phyloP scores from a whole-genome alignment of 352 stramenopile genomes.

The Phytopythium chamaehyphon region DNA sequence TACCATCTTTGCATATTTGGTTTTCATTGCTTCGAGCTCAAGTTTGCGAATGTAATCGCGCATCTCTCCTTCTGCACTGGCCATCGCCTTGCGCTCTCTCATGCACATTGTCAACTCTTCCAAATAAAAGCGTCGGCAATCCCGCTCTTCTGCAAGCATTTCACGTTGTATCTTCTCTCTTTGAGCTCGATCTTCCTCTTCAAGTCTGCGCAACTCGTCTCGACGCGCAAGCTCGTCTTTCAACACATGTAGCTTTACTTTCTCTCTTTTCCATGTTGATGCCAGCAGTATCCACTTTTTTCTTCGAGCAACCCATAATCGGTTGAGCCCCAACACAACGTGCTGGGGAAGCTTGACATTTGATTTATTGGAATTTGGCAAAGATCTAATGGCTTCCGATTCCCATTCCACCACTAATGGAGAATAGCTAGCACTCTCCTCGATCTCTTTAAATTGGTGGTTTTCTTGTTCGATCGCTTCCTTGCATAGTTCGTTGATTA shows the following conservation, averaged over 20 bases:
- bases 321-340: conserved; percentile 22
- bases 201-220: conserved; percentile 41
- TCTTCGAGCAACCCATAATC: conserved; percentile 38
- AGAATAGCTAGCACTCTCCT: conserved; percentile 7
- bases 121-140: conserved; percentile 60
- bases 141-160: conserved; percentile 63
- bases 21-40: conserved; percentile 67
- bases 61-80: conserved; percentile 61
- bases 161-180: conserved; percentile 46
- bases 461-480: conserved; percentile 17
- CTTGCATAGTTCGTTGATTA: conserved; percentile 19
- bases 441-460: conserved; percentile 13
- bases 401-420: conserved; percentile 4
- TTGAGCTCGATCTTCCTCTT: conserved; percentile 41
- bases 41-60: conserved; percentile 58
- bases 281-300: conserved; percentile 28
- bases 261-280: conserved; percentile 40
- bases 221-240: conserved; percentile 45
- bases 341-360: not conserved
- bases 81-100: conserved; percentile 62
- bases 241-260: conserved; percentile 38
- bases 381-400: too few species aligned
- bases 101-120: conserved; percentile 59
- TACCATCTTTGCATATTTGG: conserved; percentile 67
- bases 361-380: not conserved